Evolutionary conservation across 225 moss, liverwort and hornwort genomes (phyloP).

Genomic region (Lunularia cruciata): DNA sequence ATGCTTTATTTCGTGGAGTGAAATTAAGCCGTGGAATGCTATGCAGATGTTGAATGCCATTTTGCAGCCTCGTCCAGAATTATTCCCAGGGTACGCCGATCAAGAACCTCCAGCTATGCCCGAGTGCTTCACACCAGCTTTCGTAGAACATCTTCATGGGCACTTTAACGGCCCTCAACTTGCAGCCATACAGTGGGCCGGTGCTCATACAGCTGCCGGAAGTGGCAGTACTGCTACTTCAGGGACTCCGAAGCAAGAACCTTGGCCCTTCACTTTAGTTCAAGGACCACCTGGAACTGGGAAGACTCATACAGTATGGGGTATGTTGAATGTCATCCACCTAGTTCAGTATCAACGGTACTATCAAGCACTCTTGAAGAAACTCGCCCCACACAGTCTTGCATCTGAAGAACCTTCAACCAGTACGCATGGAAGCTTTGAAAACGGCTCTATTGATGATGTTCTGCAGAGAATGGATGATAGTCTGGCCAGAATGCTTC

Average conservation of each 20-base stretch:
- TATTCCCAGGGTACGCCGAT: slow-evolving; percentile 87
- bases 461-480: slow-evolving; percentile 94
- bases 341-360: slow-evolving; percentile 99
- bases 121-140: slow-evolving; percentile 90
- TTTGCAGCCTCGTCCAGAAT: slow-evolving; percentile 86
- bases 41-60: slow-evolving; percentile 97
- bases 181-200: slow-evolving; percentile 99
- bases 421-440: slow-evolving; percentile 58
- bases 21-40: slow-evolving; percentile 1
- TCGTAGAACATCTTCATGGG: slow-evolving; percentile 76
- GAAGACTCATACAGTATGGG: slow-evolving; percentile 99
- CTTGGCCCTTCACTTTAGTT: slow-evolving; percentile 98
- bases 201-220: slow-evolving; percentile 98
- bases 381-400: slow-evolving; percentile 91
- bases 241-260: slow-evolving; percentile 66
- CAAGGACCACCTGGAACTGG: slow-evolving; percentile 99
- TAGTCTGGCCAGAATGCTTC: slow-evolving; percentile 87
- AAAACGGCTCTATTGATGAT: slow-evolving; percentile 92
- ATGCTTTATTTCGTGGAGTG: not conserved
- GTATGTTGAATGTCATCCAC: slow-evolving; percentile 98
- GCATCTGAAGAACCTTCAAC: slow-evolving; percentile 63
- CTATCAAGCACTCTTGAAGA: slow-evolving; percentile 91
- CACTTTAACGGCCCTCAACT: slow-evolving; percentile 95
- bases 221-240: slow-evolving; percentile 40
- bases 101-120: slow-evolving; percentile 96